phyloP scores from a whole-genome alignment of 371 early-diverging fungal species.

The Mucor saturninus region DNA sequence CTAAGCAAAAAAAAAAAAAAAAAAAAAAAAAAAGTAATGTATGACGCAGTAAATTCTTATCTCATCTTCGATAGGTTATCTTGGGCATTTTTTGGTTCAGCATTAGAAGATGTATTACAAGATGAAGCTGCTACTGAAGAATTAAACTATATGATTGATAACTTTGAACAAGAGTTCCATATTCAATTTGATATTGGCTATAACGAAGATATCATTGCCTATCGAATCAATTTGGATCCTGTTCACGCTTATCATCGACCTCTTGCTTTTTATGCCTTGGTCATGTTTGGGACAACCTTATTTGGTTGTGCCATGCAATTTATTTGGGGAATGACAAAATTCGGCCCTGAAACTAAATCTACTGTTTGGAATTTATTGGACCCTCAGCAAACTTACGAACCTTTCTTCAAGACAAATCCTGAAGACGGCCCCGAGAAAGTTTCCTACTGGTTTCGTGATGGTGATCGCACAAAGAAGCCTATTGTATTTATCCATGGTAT shows the following conservation, averaged over 20 bases:
- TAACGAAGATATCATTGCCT: conserved; percentile 59
- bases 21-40: not conserved
- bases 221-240: conserved; percentile 67
- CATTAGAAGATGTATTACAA: conserved; percentile 48
- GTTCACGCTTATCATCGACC: conserved; percentile 73
- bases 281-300: conserved; percentile 28
- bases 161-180: conserved; percentile 45
- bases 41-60: not conserved
- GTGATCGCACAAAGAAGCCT: conserved; percentile 56
- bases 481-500: conserved; percentile 79
- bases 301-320: conserved; percentile 28
- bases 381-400: conserved; percentile 25
- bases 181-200: conserved; percentile 57
- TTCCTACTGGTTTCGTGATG: conserved; percentile 59
- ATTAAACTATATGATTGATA: conserved; percentile 51
- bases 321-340: conserved; percentile 41
- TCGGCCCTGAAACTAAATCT: conserved; percentile 42
- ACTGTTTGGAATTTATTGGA: conserved; percentile 36
- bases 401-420: not conserved
- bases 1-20: not conserved
- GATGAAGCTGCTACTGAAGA: conserved; percentile 40
- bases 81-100: conserved; percentile 58
- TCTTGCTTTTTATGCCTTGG: conserved; percentile 59
- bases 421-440: conserved; percentile 30
- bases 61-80: conserved; percentile 45